Base-by-base conservation (phyloP, 768 basidiomycete species). In the Lanmaoa pseudosensibilis region DNA sequence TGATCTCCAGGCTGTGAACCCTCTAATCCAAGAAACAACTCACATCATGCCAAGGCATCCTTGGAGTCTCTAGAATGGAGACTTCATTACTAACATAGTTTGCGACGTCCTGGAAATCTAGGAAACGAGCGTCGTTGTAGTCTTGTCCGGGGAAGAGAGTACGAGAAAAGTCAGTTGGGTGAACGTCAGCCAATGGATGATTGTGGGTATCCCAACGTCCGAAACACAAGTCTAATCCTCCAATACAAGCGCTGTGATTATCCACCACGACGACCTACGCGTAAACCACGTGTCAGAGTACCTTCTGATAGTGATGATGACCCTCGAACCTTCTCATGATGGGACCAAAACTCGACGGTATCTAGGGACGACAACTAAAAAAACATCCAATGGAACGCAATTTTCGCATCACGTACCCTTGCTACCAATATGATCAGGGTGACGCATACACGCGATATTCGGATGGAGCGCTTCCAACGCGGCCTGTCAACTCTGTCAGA, bases 1-100 rank as follows among this genome's bases (percentile, higher is more conserved):
- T 19, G 45, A 27, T 19, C 6, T 40, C 50, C 53, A 50, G 32
- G 32, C 27, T 30, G n/a, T 23, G 50, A 44, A 45, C 15, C 5
- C 45, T 23, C 5, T 33, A 36, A 18, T 27, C n/a, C n/a, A 40
- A 21, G 51, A 40, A 51, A 27, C 51, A 40, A 74, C 88, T 56
- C 53, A 92, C 92, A 74, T 98, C 95, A 67, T 98, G 95, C 95
- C 95, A 98, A 1, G 95, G 92, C 93, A 94, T 93, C 58, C 91
- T 77, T 1, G 84, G 76, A 15, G 76, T 85, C 60, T 92, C 89
- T 44, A 86, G 67, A 46, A 85, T 80, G 33, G 85, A 86, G 16
- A 93, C 69, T 0, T 79, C 78, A 57, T 88, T 91, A 65, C 83
- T 87, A 23, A 84, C 82, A 67, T 85, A 93, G 58, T 92, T 80